Conservation (phyloP, 2,329 filamentous ascomycete genomes). For the Verticillium isaacii region DNA sequence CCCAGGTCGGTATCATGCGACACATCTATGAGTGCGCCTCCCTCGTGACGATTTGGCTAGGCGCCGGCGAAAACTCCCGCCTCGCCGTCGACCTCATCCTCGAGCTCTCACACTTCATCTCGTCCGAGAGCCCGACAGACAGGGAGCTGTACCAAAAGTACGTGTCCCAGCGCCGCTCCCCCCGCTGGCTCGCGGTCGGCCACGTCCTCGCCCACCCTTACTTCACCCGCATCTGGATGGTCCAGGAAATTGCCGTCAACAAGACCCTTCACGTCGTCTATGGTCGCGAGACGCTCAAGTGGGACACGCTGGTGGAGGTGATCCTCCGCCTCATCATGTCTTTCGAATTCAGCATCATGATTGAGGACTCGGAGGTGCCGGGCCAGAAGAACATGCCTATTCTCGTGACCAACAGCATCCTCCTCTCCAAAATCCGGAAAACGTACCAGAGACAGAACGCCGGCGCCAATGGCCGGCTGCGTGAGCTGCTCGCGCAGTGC, state of each 20-base stretch:
- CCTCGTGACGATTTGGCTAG: slow-evolving; percentile 30
- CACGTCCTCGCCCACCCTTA: slow-evolving; percentile 9
- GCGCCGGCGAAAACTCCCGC: slow-evolving; percentile 6
- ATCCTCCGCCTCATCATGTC: background rate
- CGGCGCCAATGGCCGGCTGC: background rate
- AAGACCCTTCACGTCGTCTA: background rate
- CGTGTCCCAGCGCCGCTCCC: background rate
- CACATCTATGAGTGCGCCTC: slow-evolving; percentile 26
- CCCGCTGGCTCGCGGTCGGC: background rate
- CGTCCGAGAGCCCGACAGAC: background rate
- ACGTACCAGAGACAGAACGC: background rate
- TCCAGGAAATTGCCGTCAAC: slow-evolving; percentile 21
- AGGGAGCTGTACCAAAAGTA: slow-evolving; percentile 2
- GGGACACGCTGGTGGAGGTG: background rate
- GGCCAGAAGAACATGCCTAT: background rate
- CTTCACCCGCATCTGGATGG: slow-evolving; percentile 22
- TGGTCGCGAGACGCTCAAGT: background rate
- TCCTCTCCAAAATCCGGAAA: background rate
- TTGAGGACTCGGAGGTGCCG: background rate
- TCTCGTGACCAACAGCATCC: background rate
- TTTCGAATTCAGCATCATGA: background rate
- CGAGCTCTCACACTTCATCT: slow-evolving; percentile 3
- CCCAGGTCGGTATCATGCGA: slow-evolving; percentile 32
- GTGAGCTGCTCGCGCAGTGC: background rate
- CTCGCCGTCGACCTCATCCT: slow-evolving; percentile 6